Evolutionary conservation across 768 basidiomycete genomes (phyloP), one percentile per base, ranked within the genome.

Genomic region (Lactarius deliciosus): DNA sequence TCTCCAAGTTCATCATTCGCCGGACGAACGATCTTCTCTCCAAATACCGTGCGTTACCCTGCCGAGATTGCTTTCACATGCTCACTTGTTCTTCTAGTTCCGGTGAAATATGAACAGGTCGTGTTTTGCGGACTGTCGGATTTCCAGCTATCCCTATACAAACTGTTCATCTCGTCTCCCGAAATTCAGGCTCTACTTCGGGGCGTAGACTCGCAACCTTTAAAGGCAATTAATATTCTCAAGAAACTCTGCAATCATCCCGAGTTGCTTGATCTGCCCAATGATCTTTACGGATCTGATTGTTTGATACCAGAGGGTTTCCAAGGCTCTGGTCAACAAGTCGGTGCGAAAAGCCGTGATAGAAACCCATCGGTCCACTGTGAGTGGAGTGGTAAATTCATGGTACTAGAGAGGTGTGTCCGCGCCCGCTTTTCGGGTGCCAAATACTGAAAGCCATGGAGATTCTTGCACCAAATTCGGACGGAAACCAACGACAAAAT

Each of bases 91-190:
- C 34, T 43, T 36, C 2, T 72, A 98, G 96, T 99, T 34, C 97
- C 97, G 10, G 94, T 99, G 78, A 99, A 99, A 76, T 98, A 98
- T 78, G 97, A 98, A 75, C 94, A 98, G 66, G 91, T 98, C 68
- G 95, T 98, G 0, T 98, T 97, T 77, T 98, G 95, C 75, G 83
- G 85, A 50, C 83, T 92, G 5, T 94, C 92, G 2, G 81, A 88
- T 18, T 87, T 97, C 71, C 95, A 98, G 72, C 78, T 92, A 16
- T 80, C 91, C 8, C 80, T 98, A 2, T 98, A 98, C 74, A 87
- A 88, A 57, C 82, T 92, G 36, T 98, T 98, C 74, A 96, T 96
- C 68, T 89, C 88, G 3, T 96, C 94, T 1, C 93, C 94, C 8
- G 94, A 94, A 73, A 96, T 96, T 72, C 92, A 92, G 73, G 90